Evolutionary conservation across 345 rosid species (phyloP).

Genomic region (Moricandia arvensis): DNA sequence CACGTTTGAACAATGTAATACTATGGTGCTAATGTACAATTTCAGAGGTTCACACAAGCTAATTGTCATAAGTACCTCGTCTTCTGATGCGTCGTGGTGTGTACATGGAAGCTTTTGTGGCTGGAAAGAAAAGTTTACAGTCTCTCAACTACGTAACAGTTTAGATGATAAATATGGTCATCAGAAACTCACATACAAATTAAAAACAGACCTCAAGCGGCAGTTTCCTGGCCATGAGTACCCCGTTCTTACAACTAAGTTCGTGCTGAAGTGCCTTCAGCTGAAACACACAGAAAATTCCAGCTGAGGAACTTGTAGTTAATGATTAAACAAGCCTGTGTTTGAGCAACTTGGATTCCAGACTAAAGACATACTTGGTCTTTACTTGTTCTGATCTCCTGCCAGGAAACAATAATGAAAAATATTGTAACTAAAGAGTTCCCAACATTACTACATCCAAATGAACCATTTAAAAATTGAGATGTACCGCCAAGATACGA

Average conservation of each 20-base stretch:
- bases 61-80: slow-evolving; percentile 34
- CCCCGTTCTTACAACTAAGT: slow-evolving; percentile 60
- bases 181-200: not conserved
- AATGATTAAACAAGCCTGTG: slow-evolving; percentile 10
- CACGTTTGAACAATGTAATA: slow-evolving; percentile 21
- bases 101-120: slow-evolving; percentile 33
- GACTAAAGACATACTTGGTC: slow-evolving; percentile 50
- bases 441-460: slow-evolving; percentile 9
- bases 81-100: slow-evolving; percentile 26
- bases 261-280: slow-evolving; percentile 65
- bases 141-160: slow-evolving; percentile 9
- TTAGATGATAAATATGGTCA: not conserved
- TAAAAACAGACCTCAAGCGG: slow-evolving; percentile 24
- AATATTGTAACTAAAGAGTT: slow-evolving; percentile 8
- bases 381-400: slow-evolving; percentile 69
- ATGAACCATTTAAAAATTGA: slow-evolving; percentile 18
- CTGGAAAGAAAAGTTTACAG: slow-evolving; percentile 30
- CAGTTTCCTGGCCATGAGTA: slow-evolving; percentile 42
- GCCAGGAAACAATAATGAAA: slow-evolving; percentile 37
- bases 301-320: slow-evolving; percentile 21
- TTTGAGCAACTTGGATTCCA: slow-evolving; percentile 25
- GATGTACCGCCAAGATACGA: slow-evolving; percentile 57
- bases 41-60: not conserved
- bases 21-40: slow-evolving; percentile 2
- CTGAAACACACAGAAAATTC: slow-evolving; percentile 42